Base-by-base conservation (phyloP, 352 stramenopile species). In the Saprolegnia parasitica region DNA sequence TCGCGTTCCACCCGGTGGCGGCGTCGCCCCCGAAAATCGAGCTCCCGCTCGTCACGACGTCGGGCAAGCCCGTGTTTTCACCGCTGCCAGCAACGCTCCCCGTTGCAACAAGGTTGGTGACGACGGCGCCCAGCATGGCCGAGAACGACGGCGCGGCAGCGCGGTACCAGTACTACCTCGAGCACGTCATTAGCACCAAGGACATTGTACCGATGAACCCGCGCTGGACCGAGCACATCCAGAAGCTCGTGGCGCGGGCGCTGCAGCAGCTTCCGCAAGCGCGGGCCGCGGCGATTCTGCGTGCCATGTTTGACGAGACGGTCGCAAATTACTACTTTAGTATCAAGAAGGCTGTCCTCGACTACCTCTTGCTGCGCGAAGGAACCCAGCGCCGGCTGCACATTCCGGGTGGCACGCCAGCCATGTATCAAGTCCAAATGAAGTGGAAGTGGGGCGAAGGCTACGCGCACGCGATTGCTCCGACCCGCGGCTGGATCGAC, bases 391-490 rank as follows among this genome's bases (percentile, higher is more conserved):
- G 73, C 0, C 82, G 84, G 10, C 68, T 93, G 1, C 70, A 73
- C 11, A 89, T 93, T 50, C 37, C 63, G 0, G 63, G 75, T 5
- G 86, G 86, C 15, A 79, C 83, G 0, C 82, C 86, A 1, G 18
- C 23, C 0, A 75, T 87, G 35, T 80, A 75, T 1, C 56, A 54
- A 32, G 72, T 90, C 4, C 86, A 85, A 0, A 16, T 49, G 3
- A 76, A 85, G 24, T 93, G 84, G 84, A 81, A 81, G 60, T 93
- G 86, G 86, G 83, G 84, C 0, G 76, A 83, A 58, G 87, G 75
- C 40, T 72, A 70, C 37, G 63, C 63, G 10, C 15, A 24, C 21
- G 20, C 37, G 11, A 70, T 70, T 8, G 2, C 18, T 20, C 10
- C 55, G 20, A 70, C 63, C 45, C 10, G 9, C 4, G 50, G 39